Evolutionary conservation across 306 rosid species (phyloP).

Genomic region (Cucurbita argyrosperma): DNA sequence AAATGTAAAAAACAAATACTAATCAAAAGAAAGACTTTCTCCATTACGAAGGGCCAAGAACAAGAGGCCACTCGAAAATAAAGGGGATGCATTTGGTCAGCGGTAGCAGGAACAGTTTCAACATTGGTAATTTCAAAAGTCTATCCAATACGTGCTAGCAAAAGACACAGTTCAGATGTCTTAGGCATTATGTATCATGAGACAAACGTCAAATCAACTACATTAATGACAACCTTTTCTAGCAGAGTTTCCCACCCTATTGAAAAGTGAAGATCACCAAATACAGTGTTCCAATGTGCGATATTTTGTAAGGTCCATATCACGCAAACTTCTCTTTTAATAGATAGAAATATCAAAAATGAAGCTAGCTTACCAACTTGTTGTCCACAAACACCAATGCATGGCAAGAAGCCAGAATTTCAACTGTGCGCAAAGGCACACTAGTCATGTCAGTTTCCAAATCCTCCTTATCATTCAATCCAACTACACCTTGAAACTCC

Average conservation of each 20-base stretch:
- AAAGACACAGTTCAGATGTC: not conserved
- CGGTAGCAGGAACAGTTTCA: not conserved
- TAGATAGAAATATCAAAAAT: not conserved
- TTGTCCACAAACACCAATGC: constrained; percentile 96
- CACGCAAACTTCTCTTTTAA: not conserved
- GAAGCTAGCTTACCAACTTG: constrained; percentile 56
- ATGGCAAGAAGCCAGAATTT: constrained; percentile 97
- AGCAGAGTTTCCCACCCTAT: not conserved
- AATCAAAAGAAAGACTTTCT: not conserved
- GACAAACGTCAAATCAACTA: not conserved
- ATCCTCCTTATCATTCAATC: constrained; percentile 39
- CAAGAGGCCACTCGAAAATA: not conserved
- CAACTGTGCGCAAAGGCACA: constrained; percentile 57
- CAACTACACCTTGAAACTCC: constrained; percentile 94
- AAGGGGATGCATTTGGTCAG: not conserved
- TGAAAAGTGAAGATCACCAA: not conserved
- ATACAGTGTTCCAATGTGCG: not conserved
- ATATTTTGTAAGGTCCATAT: not conserved
- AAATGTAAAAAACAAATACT: not conserved
- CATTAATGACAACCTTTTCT: not conserved
- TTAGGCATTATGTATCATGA: not conserved
- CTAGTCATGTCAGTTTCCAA: constrained; percentile 56
- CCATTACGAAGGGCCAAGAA: not conserved
- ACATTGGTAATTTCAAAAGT: not conserved
- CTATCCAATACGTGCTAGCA: not conserved